Conservation (phyloP, 495 filamentous ascomycete genomes). For the Aspergillus ellipticus region DNA sequence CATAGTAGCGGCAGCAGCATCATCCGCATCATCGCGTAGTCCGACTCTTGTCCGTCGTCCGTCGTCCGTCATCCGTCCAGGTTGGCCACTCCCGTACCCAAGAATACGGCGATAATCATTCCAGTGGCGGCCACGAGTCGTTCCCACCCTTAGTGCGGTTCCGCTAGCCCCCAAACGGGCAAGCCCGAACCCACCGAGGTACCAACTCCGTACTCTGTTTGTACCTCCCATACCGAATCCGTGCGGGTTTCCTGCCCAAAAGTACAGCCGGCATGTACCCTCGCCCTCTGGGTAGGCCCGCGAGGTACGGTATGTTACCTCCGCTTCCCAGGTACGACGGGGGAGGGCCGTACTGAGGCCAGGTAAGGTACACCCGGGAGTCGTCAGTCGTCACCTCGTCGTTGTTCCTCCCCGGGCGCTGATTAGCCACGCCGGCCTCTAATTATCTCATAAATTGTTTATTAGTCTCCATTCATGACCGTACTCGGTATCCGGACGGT, state of each 20-base stretch:
- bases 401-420: not conserved
- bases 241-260: slow-evolving; percentile 12
- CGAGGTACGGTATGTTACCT: not conserved
- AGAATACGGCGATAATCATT: slow-evolving; percentile 15
- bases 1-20: too few relatives aligned
- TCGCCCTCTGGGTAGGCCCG: not conserved
- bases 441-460: not conserved
- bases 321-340: not conserved
- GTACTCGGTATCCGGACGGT: not conserved
- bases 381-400: not conserved
- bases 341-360: too few relatives aligned
- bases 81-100: not conserved
- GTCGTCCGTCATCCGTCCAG: not conserved
- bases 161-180: slow-evolving; percentile 9
- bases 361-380: too few relatives aligned
- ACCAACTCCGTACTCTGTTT: slow-evolving; percentile 7
- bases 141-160: slow-evolving; percentile 14
- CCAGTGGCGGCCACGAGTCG: slow-evolving; percentile 26
- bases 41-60: not conserved
- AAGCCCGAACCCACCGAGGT: slow-evolving; percentile 2
- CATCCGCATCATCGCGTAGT: not conserved
- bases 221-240: slow-evolving; percentile 12
- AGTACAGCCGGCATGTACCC: slow-evolving; percentile 8
- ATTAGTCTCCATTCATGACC: not conserved
- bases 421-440: not conserved